Conservation (phyloP, 2,329 filamentous ascomycete genomes). For the Phaeosphaeria sp. region DNA sequence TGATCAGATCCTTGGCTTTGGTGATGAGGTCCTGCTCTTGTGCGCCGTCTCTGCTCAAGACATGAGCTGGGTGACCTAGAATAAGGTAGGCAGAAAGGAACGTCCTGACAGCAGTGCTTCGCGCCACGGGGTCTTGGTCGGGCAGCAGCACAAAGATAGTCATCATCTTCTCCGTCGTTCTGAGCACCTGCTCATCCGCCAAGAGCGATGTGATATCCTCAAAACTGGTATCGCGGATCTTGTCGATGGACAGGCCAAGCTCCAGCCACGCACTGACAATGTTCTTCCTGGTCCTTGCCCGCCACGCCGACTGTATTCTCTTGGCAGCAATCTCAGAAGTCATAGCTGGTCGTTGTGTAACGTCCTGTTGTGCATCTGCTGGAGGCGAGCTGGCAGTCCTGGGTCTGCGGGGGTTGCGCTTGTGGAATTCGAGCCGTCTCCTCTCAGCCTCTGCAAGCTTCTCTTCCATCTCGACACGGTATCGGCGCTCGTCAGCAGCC, state of each 20-base stretch:
- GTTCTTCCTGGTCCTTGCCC: slow-evolving; percentile 62
- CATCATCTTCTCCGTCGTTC: slow-evolving; percentile 70
- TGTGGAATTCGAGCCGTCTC: slow-evolving; percentile 63
- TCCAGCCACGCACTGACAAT: slow-evolving; percentile 70
- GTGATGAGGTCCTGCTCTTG: slow-evolving; percentile 74
- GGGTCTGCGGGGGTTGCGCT: slow-evolving; percentile 63
- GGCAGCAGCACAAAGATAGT: slow-evolving; percentile 69
- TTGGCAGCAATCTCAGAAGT: slow-evolving; percentile 67
- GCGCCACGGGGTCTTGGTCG: slow-evolving; percentile 65
- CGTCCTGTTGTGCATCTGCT: slow-evolving; percentile 49
- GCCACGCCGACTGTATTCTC: slow-evolving; percentile 75
- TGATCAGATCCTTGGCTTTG: slow-evolving; percentile 78
- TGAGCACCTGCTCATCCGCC: slow-evolving; percentile 69
- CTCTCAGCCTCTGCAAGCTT: slow-evolving; percentile 78
- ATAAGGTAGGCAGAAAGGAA: slow-evolving; percentile 84
- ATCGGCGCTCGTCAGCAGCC: slow-evolving; percentile 73
- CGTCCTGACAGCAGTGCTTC: slow-evolving; percentile 72
- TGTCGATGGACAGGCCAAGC: slow-evolving; percentile 73
- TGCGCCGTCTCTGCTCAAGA: slow-evolving; percentile 75
- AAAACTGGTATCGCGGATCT: slow-evolving; percentile 73
- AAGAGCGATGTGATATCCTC: slow-evolving; percentile 75
- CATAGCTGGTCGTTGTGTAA: slow-evolving; percentile 46
- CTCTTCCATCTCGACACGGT: slow-evolving; percentile 79
- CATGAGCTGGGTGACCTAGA: slow-evolving; percentile 77
- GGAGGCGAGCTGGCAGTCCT: slow-evolving; percentile 61